Evolutionary conservation across 345 rosid species (phyloP).

Genomic region (Hypericum androsaemum): DNA sequence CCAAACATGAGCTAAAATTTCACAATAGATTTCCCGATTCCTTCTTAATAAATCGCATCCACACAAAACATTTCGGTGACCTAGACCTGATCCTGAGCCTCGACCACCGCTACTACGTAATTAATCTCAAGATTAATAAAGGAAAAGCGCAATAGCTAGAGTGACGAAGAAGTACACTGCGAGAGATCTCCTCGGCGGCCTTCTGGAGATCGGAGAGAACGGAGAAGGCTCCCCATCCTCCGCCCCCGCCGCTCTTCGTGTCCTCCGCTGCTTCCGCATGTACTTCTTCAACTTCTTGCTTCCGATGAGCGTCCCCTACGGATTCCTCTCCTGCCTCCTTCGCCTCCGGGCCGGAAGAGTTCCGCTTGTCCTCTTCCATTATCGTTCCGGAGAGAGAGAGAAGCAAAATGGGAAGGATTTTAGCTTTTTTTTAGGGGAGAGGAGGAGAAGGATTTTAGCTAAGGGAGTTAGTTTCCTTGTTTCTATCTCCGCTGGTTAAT

Average conservation of each 20-base stretch:
- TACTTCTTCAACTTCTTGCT: slow-evolving; percentile 1
- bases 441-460: too few relatives aligned
- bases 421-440: too few relatives aligned
- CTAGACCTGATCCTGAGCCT: too few relatives aligned
- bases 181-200: slow-evolving; percentile 90
- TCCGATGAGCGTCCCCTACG: neutral
- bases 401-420: too few relatives aligned
- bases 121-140: neutral
- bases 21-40: neutral
- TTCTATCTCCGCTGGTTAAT: too few relatives aligned
- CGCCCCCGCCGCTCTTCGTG: slow-evolving; percentile 2
- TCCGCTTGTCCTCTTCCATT: slow-evolving; percentile 13
- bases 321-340: too few relatives aligned
- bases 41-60: too few relatives aligned
- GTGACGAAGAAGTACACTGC: slow-evolving; percentile 42
- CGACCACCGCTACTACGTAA: neutral
- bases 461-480: too few relatives aligned
- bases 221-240: slow-evolving; percentile 63
- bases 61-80: too few relatives aligned
- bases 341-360: neutral
- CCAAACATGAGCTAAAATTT: slow-evolving; percentile 7
- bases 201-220: slow-evolving; percentile 89
- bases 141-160: neutral
- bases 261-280: slow-evolving; percentile 8
- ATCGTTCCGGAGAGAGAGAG: too few relatives aligned